These are phyloP conservation scores for Penicillium glabrum DNA, from an alignment of 2,329 filamentous ascomycete species.

Conservation along the genomic window DNA sequence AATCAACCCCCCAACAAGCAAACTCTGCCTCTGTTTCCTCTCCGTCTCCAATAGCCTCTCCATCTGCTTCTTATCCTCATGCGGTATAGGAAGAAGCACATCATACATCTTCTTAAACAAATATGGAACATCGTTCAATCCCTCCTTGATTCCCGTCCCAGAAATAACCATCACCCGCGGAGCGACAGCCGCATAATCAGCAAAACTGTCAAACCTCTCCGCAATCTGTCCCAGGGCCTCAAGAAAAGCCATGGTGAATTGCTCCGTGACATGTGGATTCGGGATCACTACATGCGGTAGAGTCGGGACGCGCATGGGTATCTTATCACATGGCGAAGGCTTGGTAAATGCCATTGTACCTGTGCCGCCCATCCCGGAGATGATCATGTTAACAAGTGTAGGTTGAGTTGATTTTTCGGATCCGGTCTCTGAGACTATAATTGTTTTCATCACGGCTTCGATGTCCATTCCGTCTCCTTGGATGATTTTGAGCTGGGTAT, in stretches of 20 bases:
- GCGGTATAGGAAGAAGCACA: conserved; percentile 24
- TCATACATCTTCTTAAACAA: conserved; percentile 33
- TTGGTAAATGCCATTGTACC: conserved; percentile 22
- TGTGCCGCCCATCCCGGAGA: conserved; percentile 49
- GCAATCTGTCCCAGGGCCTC: conserved; percentile 21
- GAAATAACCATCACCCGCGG: conserved; percentile 32
- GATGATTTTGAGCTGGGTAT: conserved; percentile 48
- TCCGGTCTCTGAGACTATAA: conserved; percentile 18
- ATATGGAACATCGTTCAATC: conserved; percentile 30
- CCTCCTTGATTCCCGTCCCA: conserved; percentile 30
- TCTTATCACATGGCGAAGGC: conserved; percentile 1
- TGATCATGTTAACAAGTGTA: conserved; percentile 43
- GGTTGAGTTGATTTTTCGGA: background rate
- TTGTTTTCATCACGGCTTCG: conserved; percentile 38
- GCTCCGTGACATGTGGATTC: conserved; percentile 34
- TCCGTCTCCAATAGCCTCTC: conserved; percentile 28
- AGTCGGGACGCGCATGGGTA: conserved; percentile 9
- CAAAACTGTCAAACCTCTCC: conserved; percentile 1
- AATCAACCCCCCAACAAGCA: conserved; percentile 18
- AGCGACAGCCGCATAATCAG: conserved; percentile 5
- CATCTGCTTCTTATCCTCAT: conserved; percentile 39
- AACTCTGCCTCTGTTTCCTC: conserved; percentile 8
- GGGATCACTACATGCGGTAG: conserved; percentile 27
- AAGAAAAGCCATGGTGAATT: conserved; percentile 27
- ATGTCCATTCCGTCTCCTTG: conserved; percentile 48